phyloP scores from a whole-genome alignment of 1,139 yeast genomes.

The Suhomyces kunorum region DNA sequence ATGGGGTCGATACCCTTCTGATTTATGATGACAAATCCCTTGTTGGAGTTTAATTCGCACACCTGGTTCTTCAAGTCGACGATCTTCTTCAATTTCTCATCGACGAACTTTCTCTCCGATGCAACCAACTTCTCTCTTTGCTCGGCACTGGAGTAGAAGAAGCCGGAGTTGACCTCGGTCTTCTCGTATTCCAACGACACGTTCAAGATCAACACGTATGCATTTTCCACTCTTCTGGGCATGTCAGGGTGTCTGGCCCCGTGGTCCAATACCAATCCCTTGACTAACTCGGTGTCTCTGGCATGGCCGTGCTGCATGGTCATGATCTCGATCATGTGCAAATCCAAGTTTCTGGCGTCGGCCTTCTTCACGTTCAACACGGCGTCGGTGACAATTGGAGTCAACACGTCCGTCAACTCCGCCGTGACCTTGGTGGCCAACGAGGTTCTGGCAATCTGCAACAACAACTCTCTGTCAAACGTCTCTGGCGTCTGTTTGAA shows the following conservation, averaged over 20 bases:
- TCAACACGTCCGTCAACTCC: constrained; percentile 74
- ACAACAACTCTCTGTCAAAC: constrained; percentile 79
- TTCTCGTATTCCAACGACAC: constrained; percentile 96
- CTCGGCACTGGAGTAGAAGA: constrained; percentile 91
- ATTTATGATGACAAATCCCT: constrained; percentile 91
- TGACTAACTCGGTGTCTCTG: constrained; percentile 77
- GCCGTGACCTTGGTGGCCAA: constrained; percentile 80
- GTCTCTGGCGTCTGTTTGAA: constrained; percentile 52
- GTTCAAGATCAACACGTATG: constrained; percentile 81
- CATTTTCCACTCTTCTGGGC: constrained; percentile 88
- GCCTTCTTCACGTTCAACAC: constrained; percentile 73
- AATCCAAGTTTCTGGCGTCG: constrained; percentile 58
- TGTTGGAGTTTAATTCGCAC: constrained; percentile 70
- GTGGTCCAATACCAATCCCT: constrained; percentile 93
- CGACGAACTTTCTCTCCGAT: constrained; percentile 91
- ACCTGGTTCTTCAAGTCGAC: constrained; percentile 91
- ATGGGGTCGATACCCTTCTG: constrained; percentile 99
- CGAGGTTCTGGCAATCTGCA: constrained; percentile 91
- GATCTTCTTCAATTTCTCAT: constrained; percentile 87
- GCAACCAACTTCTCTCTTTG: constrained; percentile 95
- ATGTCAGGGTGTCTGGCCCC: constrained; percentile 99
- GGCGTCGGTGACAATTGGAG: constrained; percentile 96
- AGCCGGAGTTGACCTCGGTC: constrained; percentile 96
- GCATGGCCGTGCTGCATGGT: constrained; percentile 94
- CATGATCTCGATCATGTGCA: constrained; percentile 98